phyloP scores from a whole-genome alignment of 192 early-diverging fungal species.

The Coemansia sp. region DNA sequence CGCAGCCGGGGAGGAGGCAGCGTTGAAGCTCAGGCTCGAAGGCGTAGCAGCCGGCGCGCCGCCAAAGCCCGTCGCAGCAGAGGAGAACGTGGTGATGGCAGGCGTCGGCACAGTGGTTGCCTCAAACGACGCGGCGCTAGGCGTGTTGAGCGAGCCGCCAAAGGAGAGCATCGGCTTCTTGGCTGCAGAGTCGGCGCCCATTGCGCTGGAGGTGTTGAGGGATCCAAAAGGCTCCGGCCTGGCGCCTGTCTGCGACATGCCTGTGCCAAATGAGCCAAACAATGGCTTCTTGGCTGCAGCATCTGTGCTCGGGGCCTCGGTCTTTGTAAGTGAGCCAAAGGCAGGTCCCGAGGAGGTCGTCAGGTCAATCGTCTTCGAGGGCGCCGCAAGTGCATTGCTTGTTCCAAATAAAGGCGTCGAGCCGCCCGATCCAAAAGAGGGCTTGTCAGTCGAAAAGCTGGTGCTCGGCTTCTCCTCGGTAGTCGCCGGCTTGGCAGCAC shows the following conservation, averaged over 20 bases:
- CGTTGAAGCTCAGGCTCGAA: background rate
- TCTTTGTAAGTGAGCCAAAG: too few species aligned
- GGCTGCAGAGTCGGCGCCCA: constrained; percentile 4
- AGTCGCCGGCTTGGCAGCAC: too few species aligned
- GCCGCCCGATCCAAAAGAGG: background rate
- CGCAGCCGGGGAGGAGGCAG: background rate
- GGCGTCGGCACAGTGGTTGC: constrained; percentile 30
- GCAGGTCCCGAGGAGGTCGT: constrained; percentile 3
- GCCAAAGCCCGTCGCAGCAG: constrained; percentile 18
- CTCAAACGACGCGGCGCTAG: constrained; percentile 42
- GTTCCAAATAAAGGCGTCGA: constrained; percentile 10
- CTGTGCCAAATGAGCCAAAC: constrained; percentile 14
- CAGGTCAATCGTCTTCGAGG: constrained; percentile 27
- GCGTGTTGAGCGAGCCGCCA: constrained; percentile 27
- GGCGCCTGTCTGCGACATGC: constrained; percentile 38
- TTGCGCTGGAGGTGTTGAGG: too few species aligned
- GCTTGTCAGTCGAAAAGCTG: constrained; percentile 14
- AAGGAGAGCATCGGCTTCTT: constrained; percentile 29
- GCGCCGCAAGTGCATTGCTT: constrained; percentile 3
- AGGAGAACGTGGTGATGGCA: constrained; percentile 24
- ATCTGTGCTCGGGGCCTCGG: background rate
- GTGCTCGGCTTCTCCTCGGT: background rate
- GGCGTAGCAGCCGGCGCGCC: constrained; percentile 2
- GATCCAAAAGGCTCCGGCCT: constrained; percentile 32
- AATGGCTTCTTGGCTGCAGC: constrained; percentile 17